Percentiles rank a stretch among this genome's conserved stretches.
Evolutionary conservation across 2,329 filamentous ascomycete genomes (phyloP).

Genomic region (Apiospora marii): DNA sequence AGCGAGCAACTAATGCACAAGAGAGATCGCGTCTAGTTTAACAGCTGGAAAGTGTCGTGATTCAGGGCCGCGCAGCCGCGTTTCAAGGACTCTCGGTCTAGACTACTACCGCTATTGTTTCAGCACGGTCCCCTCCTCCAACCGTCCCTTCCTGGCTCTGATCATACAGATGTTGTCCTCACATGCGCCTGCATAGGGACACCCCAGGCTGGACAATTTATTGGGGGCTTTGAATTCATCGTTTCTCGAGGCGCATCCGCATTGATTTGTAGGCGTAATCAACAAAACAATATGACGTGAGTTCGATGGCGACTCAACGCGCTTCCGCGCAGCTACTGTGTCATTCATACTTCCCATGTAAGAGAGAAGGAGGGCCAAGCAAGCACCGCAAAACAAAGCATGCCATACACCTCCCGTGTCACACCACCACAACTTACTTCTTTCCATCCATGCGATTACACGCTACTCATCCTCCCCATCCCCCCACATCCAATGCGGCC

Average conservation of each 20-base stretch:
- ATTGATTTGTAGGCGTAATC: not conserved
- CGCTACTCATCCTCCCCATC: not conserved
- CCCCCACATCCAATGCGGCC: not conserved
- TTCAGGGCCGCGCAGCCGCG: not conserved
- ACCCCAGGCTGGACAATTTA: not conserved
- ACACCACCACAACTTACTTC: too few species aligned
- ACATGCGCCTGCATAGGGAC: not conserved
- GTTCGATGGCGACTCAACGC: not conserved
- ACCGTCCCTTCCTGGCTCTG: not conserved
- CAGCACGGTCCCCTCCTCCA: not conserved
- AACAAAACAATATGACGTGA: not conserved
- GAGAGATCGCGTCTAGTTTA: not conserved
- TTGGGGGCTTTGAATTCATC: not conserved
- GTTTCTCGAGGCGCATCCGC: not conserved
- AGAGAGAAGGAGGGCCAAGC: not conserved
- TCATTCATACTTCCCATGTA: not conserved
- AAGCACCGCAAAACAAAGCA: not conserved
- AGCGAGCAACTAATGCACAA: not conserved
- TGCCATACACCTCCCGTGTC: not conserved
- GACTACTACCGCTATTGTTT: not conserved
- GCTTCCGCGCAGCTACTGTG: not conserved
- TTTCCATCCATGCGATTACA: too few species aligned
- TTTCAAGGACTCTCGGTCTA: not conserved
- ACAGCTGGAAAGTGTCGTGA: conserved; percentile 3
- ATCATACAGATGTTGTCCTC: not conserved